These are phyloP conservation scores for Dalbergia oliveri DNA, from an alignment of 306 rosid genomes.

Conservation along the genomic window DNA sequence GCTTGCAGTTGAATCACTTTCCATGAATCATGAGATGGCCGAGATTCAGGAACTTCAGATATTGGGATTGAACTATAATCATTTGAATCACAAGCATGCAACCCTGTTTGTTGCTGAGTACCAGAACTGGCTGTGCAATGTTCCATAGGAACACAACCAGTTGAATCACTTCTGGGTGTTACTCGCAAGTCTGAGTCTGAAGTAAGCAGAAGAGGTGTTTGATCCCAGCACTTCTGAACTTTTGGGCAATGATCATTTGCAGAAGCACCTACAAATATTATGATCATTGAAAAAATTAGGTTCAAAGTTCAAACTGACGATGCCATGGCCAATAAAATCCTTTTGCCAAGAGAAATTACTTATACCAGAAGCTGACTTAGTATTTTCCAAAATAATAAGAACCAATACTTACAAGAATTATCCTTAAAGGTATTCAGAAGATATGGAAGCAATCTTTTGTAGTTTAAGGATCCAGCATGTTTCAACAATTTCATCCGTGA, in stretches of 20 bases:
- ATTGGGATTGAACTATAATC: constrained; percentile 40
- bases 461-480: constrained; percentile 64
- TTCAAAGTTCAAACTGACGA: not conserved
- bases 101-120: constrained; percentile 33
- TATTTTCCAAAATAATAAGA: constrained; percentile 5
- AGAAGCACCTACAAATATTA: constrained; percentile 52
- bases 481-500: constrained; percentile 55
- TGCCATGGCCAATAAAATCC: not conserved
- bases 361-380: constrained; percentile 7
- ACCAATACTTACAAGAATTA: constrained; percentile 51
- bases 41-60: constrained; percentile 32
- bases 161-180: constrained; percentile 43
- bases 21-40: constrained; percentile 35
- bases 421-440: constrained; percentile 49
- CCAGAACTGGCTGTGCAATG: constrained; percentile 34
- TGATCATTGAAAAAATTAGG: constrained; percentile 19
- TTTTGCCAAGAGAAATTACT: not conserved
- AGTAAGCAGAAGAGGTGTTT: constrained; percentile 29
- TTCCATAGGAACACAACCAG: constrained; percentile 30
- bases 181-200: constrained; percentile 38
- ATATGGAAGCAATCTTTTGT: constrained; percentile 76
- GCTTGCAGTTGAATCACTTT: constrained; percentile 45
- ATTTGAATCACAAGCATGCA: constrained; percentile 16
- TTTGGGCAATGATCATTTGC: constrained; percentile 38
- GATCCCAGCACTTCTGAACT: constrained; percentile 49